Percentiles rank a stretch among this genome's conserved stretches.
These are phyloP conservation scores for Avena insularis DNA, from an alignment of 176 grass and related monocot genomes.

Conservation along the genomic window DNA sequence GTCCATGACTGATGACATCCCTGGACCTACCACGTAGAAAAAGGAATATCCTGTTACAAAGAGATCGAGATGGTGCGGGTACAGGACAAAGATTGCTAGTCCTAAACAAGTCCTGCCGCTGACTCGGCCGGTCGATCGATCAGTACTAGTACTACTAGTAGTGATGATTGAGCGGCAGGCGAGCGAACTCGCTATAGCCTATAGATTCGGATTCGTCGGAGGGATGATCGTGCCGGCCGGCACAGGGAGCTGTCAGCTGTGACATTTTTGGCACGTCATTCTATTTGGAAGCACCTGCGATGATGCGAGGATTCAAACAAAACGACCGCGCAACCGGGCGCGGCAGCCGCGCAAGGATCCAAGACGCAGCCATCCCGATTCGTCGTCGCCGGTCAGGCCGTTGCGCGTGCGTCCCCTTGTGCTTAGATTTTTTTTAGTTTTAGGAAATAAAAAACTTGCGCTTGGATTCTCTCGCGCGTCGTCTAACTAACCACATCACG, in stretches of 20 bases:
- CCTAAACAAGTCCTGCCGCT: too few relatives aligned
- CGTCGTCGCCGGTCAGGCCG: not conserved
- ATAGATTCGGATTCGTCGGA: conserved; percentile 1
- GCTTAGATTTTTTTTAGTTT: not conserved
- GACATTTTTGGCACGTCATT: not conserved
- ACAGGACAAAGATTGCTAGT: too few relatives aligned
- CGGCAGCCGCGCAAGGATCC: not conserved
- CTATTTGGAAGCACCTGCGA: conserved; percentile 19
- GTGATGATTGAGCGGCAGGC: not conserved
- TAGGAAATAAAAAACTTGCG: too few relatives aligned
- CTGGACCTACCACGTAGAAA: too few relatives aligned
- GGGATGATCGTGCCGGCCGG: too few relatives aligned
- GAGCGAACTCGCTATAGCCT: not conserved
- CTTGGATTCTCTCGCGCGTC: not conserved
- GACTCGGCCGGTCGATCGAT: too few relatives aligned
- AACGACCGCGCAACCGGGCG: not conserved
- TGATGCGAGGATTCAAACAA: not conserved
- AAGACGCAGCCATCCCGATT: not conserved
- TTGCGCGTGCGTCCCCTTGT: not conserved
- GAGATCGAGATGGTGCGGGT: too few relatives aligned
- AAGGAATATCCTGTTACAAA: too few relatives aligned
- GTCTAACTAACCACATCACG: too few relatives aligned
- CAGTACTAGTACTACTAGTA: too few relatives aligned
- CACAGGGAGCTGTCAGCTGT: too few relatives aligned
- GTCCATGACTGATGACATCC: too few relatives aligned